Percentiles rank a stretch among this genome's conserved stretches.
phyloP scores from a whole-genome alignment of 768 basidiomycete genomes.

The Pholiota microspora region DNA sequence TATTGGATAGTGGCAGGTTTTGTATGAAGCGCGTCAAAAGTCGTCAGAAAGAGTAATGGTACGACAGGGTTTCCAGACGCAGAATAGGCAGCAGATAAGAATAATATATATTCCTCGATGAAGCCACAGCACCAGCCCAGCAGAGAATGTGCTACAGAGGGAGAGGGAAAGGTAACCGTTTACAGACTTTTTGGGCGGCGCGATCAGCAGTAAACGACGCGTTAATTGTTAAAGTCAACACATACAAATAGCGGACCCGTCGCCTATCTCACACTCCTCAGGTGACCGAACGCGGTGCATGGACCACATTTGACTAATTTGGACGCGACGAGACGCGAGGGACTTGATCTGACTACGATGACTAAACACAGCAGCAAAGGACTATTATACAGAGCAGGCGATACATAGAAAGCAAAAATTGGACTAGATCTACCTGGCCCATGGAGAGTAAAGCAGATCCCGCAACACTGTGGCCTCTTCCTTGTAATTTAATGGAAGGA shows the following conservation, averaged over 20 bases:
- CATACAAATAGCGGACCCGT: slow-evolving; percentile 22
- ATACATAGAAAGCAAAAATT: background rate
- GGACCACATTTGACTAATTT: background rate
- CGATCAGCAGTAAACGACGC: slow-evolving; percentile 20
- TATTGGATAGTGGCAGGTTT: background rate
- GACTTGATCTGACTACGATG: too few relatives aligned
- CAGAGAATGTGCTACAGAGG: background rate
- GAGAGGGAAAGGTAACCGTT: slow-evolving; percentile 11
- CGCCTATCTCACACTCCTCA: slow-evolving; percentile 9
- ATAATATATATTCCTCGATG: background rate
- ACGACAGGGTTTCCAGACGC: background rate
- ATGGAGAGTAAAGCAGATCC: slow-evolving; percentile 58
- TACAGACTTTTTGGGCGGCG: slow-evolving; percentile 12
- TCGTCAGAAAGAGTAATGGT: background rate
- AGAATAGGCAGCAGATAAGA: background rate
- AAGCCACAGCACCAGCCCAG: background rate
- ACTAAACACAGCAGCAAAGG: background rate
- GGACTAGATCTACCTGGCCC: slow-evolving; percentile 39
- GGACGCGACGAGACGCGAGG: background rate
- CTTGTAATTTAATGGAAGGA: slow-evolving; percentile 63
- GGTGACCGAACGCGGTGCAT: slow-evolving; percentile 8
- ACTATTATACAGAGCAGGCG: background rate
- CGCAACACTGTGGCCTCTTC: slow-evolving; percentile 61
- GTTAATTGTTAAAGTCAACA: slow-evolving; percentile 19
- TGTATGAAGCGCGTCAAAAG: slow-evolving; percentile 8